Conservation (phyloP, 495 filamentous ascomycete genomes). For the Penicillium macrosclerotiorum region DNA sequence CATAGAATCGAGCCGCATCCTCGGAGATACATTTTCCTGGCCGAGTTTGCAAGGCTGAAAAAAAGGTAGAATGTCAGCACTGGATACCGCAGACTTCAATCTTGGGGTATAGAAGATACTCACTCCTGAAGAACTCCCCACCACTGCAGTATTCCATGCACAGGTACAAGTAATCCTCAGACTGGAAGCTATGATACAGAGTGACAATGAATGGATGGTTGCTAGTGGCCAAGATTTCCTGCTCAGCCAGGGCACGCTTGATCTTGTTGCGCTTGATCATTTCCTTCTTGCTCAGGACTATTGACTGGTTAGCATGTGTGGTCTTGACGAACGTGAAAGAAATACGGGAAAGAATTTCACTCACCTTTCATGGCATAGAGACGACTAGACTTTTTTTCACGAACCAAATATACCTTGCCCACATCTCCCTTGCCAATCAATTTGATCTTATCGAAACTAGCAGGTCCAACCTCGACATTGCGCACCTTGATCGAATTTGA, state of each 20-base stretch:
- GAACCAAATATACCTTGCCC: slow-evolving; percentile 94
- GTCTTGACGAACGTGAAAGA: background rate
- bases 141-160: slow-evolving; percentile 99
- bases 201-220: slow-evolving; percentile 99
- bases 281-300: slow-evolving; percentile 98
- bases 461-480: slow-evolving; percentile 92
- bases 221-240: slow-evolving; percentile 96
- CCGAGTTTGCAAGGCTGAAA: slow-evolving; percentile 81
- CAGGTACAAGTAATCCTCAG: slow-evolving; percentile 94
- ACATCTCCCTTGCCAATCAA: slow-evolving; percentile 98
- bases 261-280: slow-evolving; percentile 99
- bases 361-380: slow-evolving; percentile 98
- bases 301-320: slow-evolving; percentile 7
- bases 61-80: slow-evolving; percentile 9
- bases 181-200: slow-evolving; percentile 97
- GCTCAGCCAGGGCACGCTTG: slow-evolving; percentile 94
- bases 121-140: slow-evolving; percentile 92
- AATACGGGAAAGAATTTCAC: no score
- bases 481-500: slow-evolving; percentile 98
- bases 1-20: slow-evolving; percentile 96
- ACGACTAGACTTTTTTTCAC: slow-evolving; percentile 93
- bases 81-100: no score
- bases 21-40: slow-evolving; percentile 96
- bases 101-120: slow-evolving; percentile 18
- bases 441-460: slow-evolving; percentile 99